Evolutionary conservation across 331 rosid species (phyloP).

Genomic region (Acacia concinna): DNA sequence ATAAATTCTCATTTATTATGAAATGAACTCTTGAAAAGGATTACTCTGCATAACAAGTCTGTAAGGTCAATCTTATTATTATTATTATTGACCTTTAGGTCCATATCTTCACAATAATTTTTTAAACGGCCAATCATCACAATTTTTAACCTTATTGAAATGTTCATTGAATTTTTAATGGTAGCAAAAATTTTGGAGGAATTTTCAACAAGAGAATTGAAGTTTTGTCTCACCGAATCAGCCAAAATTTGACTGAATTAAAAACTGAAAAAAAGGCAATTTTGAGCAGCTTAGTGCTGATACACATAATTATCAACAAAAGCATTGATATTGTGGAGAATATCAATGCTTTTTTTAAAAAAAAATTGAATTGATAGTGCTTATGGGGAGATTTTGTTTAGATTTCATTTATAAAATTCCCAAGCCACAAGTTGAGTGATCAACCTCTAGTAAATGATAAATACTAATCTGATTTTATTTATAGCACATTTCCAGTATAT

Average conservation of each 20-base stretch:
- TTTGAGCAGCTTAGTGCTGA: not conserved
- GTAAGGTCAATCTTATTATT: not conserved
- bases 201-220: not conserved
- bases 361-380: not conserved
- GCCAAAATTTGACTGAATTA: not conserved
- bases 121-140: not conserved
- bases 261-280: not conserved
- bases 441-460: not conserved
- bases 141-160: not conserved
- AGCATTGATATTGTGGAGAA: not conserved
- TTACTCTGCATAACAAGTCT: not conserved
- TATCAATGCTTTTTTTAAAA: too few relatives aligned
- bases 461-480: too few relatives aligned
- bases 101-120: not conserved
- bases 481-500: too few relatives aligned
- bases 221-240: not conserved
- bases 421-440: not conserved
- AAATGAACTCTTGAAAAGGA: not conserved
- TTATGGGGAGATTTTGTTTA: not conserved
- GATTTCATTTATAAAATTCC: too few relatives aligned
- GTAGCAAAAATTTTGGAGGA: not conserved
- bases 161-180: not conserved
- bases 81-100: not conserved
- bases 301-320: not conserved
- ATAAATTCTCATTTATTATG: not conserved